Evolutionary conservation across 1,284 basidiomycete species (phyloP).

Genomic region (Hypsizygus ulmarius): DNA sequence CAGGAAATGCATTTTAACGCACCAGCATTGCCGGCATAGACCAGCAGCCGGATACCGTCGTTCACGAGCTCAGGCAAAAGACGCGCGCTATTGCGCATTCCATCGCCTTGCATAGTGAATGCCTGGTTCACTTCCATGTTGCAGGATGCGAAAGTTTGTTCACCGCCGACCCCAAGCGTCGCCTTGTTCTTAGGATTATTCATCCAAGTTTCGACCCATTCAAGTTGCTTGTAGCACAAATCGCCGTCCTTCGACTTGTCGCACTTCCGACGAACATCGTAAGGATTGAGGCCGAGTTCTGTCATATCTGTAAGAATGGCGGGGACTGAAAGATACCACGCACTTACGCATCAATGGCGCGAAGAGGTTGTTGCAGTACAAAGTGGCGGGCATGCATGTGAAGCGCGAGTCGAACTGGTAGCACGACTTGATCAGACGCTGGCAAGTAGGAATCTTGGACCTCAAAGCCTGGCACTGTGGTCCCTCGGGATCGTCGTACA

Average conservation of each 20-base stretch:
- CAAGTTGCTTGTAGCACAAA: slow-evolving; percentile 76
- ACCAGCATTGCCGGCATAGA: slow-evolving; percentile 82
- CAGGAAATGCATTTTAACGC: slow-evolving; percentile 32
- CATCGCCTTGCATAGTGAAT: slow-evolving; percentile 75
- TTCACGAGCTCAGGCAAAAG: slow-evolving; percentile 76
- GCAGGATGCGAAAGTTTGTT: slow-evolving; percentile 63
- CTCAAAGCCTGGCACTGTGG: slow-evolving; percentile 63
- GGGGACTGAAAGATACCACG: neutral
- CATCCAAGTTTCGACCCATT: slow-evolving; percentile 79
- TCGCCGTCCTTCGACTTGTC: slow-evolving; percentile 70
- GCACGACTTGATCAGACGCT: slow-evolving; percentile 65
- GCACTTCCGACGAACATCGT: slow-evolving; percentile 83
- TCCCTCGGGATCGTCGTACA: slow-evolving; percentile 70
- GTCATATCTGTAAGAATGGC: neutral
- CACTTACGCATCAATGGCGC: slow-evolving; percentile 59
- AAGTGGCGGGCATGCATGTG: slow-evolving; percentile 57
- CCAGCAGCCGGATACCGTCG: slow-evolving; percentile 71
- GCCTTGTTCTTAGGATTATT: slow-evolving; percentile 70
- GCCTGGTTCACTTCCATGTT: slow-evolving; percentile 65
- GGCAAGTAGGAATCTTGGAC: slow-evolving; percentile 68
- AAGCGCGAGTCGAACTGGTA: slow-evolving; percentile 56
- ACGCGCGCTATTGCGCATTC: slow-evolving; percentile 72
- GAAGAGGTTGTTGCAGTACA: slow-evolving; percentile 64
- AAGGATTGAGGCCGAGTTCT: slow-evolving; percentile 72
- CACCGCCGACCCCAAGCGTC: slow-evolving; percentile 69